Evolutionary conservation across 2,329 filamentous ascomycete species (phyloP).

Genomic region (Sarocladium kiliense): DNA sequence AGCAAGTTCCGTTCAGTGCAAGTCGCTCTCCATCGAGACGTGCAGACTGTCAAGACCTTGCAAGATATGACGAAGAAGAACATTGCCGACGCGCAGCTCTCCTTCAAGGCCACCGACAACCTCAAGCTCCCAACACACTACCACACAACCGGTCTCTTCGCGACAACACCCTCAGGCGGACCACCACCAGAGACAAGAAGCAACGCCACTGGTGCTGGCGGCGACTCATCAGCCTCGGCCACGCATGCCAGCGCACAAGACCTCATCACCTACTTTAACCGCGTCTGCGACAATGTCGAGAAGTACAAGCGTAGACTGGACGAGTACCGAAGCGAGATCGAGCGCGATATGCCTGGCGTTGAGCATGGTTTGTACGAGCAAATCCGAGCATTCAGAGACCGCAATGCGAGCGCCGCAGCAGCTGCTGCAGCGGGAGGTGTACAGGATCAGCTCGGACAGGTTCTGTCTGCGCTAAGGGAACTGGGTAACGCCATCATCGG

Average conservation of each 20-base stretch:
- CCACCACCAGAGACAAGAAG: neutral
- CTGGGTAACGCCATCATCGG: slow-evolving; percentile 35
- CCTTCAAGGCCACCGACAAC: slow-evolving; percentile 70
- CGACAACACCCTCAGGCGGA: slow-evolving; percentile 23
- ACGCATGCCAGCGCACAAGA: slow-evolving; percentile 35
- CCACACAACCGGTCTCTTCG: slow-evolving; percentile 41
- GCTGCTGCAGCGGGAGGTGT: slow-evolving; percentile 18
- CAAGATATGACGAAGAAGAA: slow-evolving; percentile 55
- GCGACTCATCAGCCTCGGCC: slow-evolving; percentile 26
- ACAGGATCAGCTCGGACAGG: slow-evolving; percentile 33
- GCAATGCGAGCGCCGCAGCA: slow-evolving; percentile 14
- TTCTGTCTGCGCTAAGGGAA: slow-evolving; percentile 32
- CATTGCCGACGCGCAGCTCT: slow-evolving; percentile 63
- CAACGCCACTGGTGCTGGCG: neutral
- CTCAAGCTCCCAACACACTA: slow-evolving; percentile 62
- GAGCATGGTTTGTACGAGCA: slow-evolving; percentile 42
- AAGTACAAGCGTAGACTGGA: slow-evolving; percentile 38
- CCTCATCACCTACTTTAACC: slow-evolving; percentile 40
- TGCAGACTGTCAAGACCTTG: slow-evolving; percentile 60
- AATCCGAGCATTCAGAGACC: slow-evolving; percentile 30
- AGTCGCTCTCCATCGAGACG: slow-evolving; percentile 48
- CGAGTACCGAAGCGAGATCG: slow-evolving; percentile 39
- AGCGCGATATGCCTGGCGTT: slow-evolving; percentile 42
- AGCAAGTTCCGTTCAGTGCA: slow-evolving; percentile 41
- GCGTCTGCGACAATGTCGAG: slow-evolving; percentile 36